Evolutionary conservation across 2,329 filamentous ascomycete genomes (phyloP).

Genomic region (Mycosphaerella arachidis): DNA sequence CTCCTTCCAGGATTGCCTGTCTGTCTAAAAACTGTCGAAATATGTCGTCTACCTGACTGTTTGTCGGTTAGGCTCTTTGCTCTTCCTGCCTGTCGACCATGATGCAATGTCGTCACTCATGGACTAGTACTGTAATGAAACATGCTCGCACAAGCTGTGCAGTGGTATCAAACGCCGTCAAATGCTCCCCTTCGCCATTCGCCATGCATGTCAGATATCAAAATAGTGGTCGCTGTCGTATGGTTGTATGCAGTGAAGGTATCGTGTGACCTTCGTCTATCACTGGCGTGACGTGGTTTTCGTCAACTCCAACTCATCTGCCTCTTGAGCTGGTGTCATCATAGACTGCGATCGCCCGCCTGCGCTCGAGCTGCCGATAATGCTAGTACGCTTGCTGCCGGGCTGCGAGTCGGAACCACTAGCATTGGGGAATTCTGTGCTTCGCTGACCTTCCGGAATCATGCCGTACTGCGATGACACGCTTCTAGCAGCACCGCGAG

Average conservation of each 20-base stretch:
- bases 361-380: conserved; percentile 4
- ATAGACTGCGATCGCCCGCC: conserved; percentile 6
- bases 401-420: conserved; percentile 11
- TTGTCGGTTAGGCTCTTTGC: background rate
- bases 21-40: background rate
- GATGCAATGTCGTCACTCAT: background rate
- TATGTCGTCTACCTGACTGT: background rate
- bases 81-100: background rate
- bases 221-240: background rate
- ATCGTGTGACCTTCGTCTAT: background rate
- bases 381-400: conserved; percentile 16
- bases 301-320: conserved; percentile 21
- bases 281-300: conserved; percentile 14
- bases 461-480: conserved; percentile 8
- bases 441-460: conserved; percentile 14
- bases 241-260: background rate
- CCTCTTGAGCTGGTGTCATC: conserved; percentile 23
- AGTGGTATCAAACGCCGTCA: conserved; percentile 1
- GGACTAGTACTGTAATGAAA: background rate
- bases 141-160: background rate
- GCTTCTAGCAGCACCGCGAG: conserved; percentile 19
- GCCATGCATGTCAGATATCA: background rate
- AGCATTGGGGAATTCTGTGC: conserved; percentile 16
- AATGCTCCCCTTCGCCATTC: background rate
- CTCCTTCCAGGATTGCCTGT: background rate